Evolutionary conservation across 2,329 filamentous ascomycete genomes (phyloP), one percentile per base, ranked within the genome.

Genomic region (Monosporascus sp.): DNA sequence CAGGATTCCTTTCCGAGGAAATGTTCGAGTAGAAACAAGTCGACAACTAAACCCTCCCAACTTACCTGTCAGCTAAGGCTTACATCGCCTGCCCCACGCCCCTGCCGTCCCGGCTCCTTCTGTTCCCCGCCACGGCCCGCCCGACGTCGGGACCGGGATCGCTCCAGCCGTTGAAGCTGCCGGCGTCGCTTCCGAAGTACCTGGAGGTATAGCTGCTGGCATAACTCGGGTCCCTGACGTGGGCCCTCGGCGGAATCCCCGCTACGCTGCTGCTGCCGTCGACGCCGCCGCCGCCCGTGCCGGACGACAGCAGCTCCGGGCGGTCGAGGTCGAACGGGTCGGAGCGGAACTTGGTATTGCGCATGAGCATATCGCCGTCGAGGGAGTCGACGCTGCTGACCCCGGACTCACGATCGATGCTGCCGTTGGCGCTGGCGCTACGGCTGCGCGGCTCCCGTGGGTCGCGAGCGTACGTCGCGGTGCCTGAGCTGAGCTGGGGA

Each of bases 311-410:
- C 7, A 79, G 68, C 61, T 81, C 73, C 36, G 79, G 73, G 44
- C 74, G 67, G 63, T 86, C 83, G n/a, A 86, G 73, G 59, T 87
- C 84, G 61, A 86, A 86, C 2, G 82, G 83, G 58, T 86, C 83
- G 2, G 82, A 85, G 45, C 82, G 80, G 64, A 84, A 82, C 62
- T 82, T 83, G 61, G 78, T 79, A 52, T 78, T 76, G 17, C 73
- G 69, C 43, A 26, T 46, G 43, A n/a, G 7, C 22, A 46, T 74
- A 45, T 73, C 31, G 9, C 31, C 31, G 31, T 34, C 73, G 45
- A 77, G 73, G 1, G 72, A 73, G 17, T 62, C 61, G 46, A 73
- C 61, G n/a, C 73, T 60, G n/a, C 73, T 76, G 36, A 69, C 68
- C n/a, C 68, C 62, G 40, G 73, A 79, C 44, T 76, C 73, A 41